Conservation (phyloP, 129 eudicot species). For the Arctium minus region DNA sequence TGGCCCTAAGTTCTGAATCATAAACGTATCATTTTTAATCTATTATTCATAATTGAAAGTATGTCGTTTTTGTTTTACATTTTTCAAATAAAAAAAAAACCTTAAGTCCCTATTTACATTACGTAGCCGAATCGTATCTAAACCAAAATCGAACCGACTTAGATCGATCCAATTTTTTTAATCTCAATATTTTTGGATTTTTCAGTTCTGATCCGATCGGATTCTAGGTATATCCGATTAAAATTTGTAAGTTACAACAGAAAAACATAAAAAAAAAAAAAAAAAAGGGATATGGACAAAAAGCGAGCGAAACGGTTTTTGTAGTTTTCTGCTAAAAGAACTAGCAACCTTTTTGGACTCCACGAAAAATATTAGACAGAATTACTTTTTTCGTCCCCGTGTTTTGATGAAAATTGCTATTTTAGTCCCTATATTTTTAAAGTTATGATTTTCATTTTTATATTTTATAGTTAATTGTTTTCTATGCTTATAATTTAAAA, state of each 20-base stretch:
- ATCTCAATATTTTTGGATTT: neutral
- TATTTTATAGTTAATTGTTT: too few species aligned
- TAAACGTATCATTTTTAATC: too few species aligned
- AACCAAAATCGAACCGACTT: neutral
- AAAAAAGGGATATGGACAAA: neutral
- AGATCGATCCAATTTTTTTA: neutral
- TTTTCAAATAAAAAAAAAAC: too few species aligned
- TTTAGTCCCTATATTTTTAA: neutral
- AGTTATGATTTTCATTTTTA: too few species aligned
- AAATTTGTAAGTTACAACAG: neutral
- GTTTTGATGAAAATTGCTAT: neutral
- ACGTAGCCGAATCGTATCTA: neutral
- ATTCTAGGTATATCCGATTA: constrained; percentile 4
- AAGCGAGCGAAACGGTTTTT: neutral
- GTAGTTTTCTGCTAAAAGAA: neutral
- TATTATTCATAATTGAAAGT: too few species aligned
- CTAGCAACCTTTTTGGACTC: constrained; percentile 25
- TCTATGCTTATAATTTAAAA: too few species aligned
- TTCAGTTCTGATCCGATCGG: neutral
- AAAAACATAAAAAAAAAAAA: neutral
- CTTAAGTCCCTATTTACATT: neutral
- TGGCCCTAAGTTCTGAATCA: neutral
- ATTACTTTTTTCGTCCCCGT: neutral
- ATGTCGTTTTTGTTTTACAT: too few species aligned
- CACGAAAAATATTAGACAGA: neutral